Evolutionary conservation across 441 rosid genomes (phyloP).

Genomic region (Populus tomentosa): DNA sequence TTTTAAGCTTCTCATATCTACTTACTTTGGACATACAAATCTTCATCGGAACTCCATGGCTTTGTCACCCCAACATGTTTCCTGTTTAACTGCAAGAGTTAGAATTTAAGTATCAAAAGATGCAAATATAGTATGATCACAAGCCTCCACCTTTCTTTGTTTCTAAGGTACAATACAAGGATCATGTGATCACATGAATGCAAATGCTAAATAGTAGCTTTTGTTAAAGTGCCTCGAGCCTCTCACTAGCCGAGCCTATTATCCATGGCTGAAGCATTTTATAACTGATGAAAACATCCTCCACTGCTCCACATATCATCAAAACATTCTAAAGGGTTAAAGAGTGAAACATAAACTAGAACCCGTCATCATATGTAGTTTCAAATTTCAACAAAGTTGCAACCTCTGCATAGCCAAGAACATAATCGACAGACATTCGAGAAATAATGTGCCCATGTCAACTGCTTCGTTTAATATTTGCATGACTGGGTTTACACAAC

Average conservation of each 20-base stretch:
- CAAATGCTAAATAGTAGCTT: no score
- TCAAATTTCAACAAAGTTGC: neutral
- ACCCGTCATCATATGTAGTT: neutral
- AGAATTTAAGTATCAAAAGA: neutral
- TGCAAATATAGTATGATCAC: neutral
- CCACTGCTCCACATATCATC: neutral
- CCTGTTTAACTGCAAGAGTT: neutral
- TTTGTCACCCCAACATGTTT: neutral
- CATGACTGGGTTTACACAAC: neutral
- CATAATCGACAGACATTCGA: neutral
- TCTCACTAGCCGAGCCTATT: neutral
- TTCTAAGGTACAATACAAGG: neutral
- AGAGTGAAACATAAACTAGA: neutral
- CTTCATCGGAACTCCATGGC: neutral
- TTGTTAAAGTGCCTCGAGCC: neutral
- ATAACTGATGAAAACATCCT: neutral
- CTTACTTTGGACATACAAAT: neutral
- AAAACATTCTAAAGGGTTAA: neutral
- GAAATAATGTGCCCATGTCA: neutral
- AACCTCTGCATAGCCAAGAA: neutral
- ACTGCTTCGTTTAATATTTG: neutral
- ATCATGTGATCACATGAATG: neutral
- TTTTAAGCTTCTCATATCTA: no score
- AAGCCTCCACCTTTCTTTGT: neutral
- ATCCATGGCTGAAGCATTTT: neutral